Conservation (phyloP, 768 basidiomycete genomes). For the Termitomyces sp. region DNA sequence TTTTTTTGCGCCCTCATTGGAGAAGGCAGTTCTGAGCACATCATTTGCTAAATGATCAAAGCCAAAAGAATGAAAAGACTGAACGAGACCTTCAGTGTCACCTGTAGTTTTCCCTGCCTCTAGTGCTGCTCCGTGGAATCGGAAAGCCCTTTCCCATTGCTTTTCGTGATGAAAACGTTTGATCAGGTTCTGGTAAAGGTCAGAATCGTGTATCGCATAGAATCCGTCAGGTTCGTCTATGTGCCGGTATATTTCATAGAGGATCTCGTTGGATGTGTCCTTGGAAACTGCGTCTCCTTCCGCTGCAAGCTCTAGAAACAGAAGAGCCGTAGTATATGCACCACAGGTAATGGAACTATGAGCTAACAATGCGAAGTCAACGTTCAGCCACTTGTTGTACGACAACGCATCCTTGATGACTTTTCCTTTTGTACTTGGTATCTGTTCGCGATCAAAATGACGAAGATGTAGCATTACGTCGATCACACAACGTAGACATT, state of each 20-base stretch:
- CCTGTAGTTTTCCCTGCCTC: slow-evolving; percentile 47
- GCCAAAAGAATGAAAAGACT: slow-evolving; percentile 84
- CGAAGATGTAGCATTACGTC: slow-evolving; percentile 79
- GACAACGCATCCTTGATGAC: slow-evolving; percentile 29
- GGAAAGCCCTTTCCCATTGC: slow-evolving; percentile 89
- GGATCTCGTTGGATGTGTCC: slow-evolving; percentile 50
- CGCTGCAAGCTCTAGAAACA: slow-evolving; percentile 79
- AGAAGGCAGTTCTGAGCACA: slow-evolving; percentile 42
- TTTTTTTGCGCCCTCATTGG: slow-evolving; percentile 19
- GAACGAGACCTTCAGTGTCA: slow-evolving; percentile 60
- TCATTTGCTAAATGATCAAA: slow-evolving; percentile 84
- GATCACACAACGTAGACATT: slow-evolving; percentile 57
- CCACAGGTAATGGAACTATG: slow-evolving; percentile 70
- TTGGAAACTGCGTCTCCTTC: slow-evolving; percentile 33
- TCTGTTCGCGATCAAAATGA: slow-evolving; percentile 41
- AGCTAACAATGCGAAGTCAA: slow-evolving; percentile 71
- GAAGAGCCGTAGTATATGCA: slow-evolving; percentile 82
- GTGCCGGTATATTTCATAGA: slow-evolving; percentile 90
- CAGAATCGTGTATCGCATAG: slow-evolving; percentile 80
- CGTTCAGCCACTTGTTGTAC: slow-evolving; percentile 74
- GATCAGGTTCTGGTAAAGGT: slow-evolving; percentile 76
- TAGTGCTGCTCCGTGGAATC: slow-evolving; percentile 79
- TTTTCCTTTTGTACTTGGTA: not conserved
- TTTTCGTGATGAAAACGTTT: slow-evolving; percentile 89
- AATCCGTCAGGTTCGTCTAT: slow-evolving; percentile 99